Conservation (phyloP, 805 yeast species). For the Yarrowia hollandica region DNA sequence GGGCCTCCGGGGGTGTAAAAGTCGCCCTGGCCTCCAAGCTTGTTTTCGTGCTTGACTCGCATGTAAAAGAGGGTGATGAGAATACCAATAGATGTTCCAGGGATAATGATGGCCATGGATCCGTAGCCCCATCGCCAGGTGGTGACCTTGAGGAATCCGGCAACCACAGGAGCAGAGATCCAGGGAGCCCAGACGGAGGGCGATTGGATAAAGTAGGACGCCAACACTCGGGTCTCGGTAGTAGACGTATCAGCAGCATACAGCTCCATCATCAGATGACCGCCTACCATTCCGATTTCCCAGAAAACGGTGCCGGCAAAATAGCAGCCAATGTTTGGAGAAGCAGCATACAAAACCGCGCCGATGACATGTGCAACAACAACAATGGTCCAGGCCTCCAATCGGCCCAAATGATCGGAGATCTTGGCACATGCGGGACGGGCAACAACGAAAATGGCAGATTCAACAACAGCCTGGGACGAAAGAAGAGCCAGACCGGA, state of each 20-base stretch:
- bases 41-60: conserved; percentile 8
- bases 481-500: conserved; percentile 21
- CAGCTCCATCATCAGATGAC: conserved; percentile 24
- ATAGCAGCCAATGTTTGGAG: conserved; percentile 21
- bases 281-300: conserved; percentile 26
- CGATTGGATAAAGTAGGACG: conserved; percentile 20
- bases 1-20: conserved; percentile 17
- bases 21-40: conserved; percentile 19
- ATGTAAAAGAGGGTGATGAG: background rate
- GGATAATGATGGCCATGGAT: conserved; percentile 49
- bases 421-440: conserved; percentile 24
- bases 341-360: conserved; percentile 17
- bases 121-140: conserved; percentile 57
- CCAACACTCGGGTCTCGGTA: conserved; percentile 13
- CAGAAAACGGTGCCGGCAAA: conserved; percentile 22
- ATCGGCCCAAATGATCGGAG: conserved; percentile 11
- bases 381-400: conserved; percentile 16
- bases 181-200: conserved; percentile 23
- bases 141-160: conserved; percentile 41
- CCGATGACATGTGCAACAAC: conserved; percentile 16
- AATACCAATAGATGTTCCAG: conserved; percentile 35
- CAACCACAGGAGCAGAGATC: conserved; percentile 21
- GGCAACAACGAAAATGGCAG: conserved; percentile 21
- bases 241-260: conserved; percentile 19
- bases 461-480: conserved; percentile 22